Evolutionary conservation across 2,329 filamentous ascomycete genomes (phyloP), one percentile per base, ranked within the genome.

Genomic region (Ophiostoma piceae): DNA sequence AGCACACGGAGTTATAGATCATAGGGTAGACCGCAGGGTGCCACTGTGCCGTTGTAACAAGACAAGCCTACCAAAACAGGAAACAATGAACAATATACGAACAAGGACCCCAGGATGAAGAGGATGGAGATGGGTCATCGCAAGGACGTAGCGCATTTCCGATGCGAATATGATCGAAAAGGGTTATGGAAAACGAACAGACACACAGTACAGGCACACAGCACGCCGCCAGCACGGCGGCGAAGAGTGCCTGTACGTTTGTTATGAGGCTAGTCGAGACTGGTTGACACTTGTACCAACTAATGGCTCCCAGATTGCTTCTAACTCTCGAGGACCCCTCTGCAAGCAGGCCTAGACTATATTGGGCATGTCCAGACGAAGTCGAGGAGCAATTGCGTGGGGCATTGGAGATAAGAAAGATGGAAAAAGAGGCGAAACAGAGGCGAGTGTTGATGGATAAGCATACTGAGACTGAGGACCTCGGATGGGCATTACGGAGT

Each of bases 361-460:
- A 37, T 70, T 32, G 16, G 69, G 69, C 60, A 70, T 70, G 69
- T 70, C 69, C 67, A 70, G 69, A 70, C 69, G 69, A 70, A 39
- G 14, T 19, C 14, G 16, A 57, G 39, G 39, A 62, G 39, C 57
- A 43, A 67, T 51, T 66, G 32, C 69, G 69, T 68, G 69, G 68
- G 69, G 69, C 66, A 22, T 66, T 68, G 66, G 66, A 70, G 69
- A 70, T 70, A 70, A 68, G 69, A 43, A 35, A 54, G 22, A 68
- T 19, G 51, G 1, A 51, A 26, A 57, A 26, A 29, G 51, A 26
- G 11, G 51, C 51, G 11, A 22, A 57, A 57, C 51, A 57, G n/a
- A 57, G n/a, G 51, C 51, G n/a, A 29, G 22, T 26, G 26, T n/a
- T 1, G n/a, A 57, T 22, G 22, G 12, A 26, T 12, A 26, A 29